Conservation (phyloP, 2,329 filamentous ascomycete species). For the Claviceps capensis region DNA sequence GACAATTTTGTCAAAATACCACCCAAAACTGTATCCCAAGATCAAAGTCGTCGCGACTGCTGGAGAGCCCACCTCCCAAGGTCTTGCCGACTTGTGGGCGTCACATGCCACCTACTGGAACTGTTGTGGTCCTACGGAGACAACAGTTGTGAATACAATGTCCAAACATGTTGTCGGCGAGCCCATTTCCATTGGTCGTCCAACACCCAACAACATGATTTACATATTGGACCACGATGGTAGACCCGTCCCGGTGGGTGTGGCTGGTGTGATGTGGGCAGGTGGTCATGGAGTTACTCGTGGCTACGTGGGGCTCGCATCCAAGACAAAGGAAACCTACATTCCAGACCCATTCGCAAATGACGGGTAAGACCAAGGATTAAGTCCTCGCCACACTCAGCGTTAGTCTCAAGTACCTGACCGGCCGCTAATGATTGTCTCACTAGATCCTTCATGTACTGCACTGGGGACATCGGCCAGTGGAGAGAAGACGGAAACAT, state of each 20-base stretch:
- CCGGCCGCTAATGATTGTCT: constrained; percentile 3
- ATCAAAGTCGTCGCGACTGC: constrained; percentile 39
- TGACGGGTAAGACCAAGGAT: constrained; percentile 29
- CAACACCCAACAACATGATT: constrained; percentile 42
- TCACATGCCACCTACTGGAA: constrained; percentile 36
- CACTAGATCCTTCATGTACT: constrained; percentile 37
- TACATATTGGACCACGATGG: constrained; percentile 37
- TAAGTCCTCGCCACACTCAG: background rate
- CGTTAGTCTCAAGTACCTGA: constrained; percentile 3
- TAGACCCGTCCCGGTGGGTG: constrained; percentile 30
- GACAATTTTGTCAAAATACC: constrained; percentile 37
- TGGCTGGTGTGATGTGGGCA: constrained; percentile 41
- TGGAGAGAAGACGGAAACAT: constrained; percentile 41
- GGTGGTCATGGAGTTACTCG: constrained; percentile 40
- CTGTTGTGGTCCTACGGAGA: constrained; percentile 46
- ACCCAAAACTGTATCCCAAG: constrained; percentile 31
- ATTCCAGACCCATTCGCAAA: constrained; percentile 35
- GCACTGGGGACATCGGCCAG: constrained; percentile 44
- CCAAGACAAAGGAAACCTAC: constrained; percentile 36
- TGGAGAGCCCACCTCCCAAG: constrained; percentile 37
- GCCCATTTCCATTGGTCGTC: constrained; percentile 37
- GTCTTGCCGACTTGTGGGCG: constrained; percentile 43
- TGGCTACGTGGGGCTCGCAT: constrained; percentile 40
- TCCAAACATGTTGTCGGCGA: constrained; percentile 32
- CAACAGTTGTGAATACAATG: constrained; percentile 46